phyloP scores from a whole-genome alignment of 495 filamentous ascomycete genomes.

The Penicillium parvum region DNA sequence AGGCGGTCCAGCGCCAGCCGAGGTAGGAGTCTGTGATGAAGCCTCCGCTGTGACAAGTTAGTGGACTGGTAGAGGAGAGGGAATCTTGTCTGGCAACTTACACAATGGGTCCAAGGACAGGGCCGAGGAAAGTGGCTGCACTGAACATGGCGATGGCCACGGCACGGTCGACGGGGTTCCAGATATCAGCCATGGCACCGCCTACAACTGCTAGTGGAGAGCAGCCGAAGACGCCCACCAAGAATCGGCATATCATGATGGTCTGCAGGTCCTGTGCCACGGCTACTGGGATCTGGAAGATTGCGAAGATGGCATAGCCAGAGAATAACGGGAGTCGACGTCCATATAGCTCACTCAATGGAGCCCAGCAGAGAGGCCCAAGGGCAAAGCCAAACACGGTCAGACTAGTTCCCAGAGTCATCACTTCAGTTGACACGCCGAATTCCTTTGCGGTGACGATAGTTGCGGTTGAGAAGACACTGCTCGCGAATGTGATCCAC shows the following conservation, averaged over 20 bases:
- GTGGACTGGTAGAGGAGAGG: too few relatives aligned
- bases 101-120: constrained; percentile 45
- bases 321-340: constrained; percentile 52
- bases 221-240: constrained; percentile 59
- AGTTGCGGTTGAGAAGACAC: constrained; percentile 56
- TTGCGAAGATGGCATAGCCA: constrained; percentile 53
- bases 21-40: constrained; percentile 54
- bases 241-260: constrained; percentile 58
- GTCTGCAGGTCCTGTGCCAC: constrained; percentile 55
- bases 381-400: constrained; percentile 53
- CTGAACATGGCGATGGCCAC: constrained; percentile 56
- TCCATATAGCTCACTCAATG: constrained; percentile 55
- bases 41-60: too few relatives aligned
- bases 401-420: constrained; percentile 52
- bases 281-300: constrained; percentile 60
- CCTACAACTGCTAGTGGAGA: constrained; percentile 59
- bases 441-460: constrained; percentile 45
- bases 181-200: constrained; percentile 60
- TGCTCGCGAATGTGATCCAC: constrained; percentile 55
- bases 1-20: constrained; percentile 63
- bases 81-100: too few relatives aligned
- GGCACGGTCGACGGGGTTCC: constrained; percentile 54
- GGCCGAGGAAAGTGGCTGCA: constrained; percentile 51
- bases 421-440: constrained; percentile 50
- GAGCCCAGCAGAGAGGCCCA: constrained; percentile 54